A percentile compares a stretch with the other conserved stretches of the same genome.
phyloP scores from a whole-genome alignment of 139 green algal species.

The Chlamydomonas eustigma region DNA sequence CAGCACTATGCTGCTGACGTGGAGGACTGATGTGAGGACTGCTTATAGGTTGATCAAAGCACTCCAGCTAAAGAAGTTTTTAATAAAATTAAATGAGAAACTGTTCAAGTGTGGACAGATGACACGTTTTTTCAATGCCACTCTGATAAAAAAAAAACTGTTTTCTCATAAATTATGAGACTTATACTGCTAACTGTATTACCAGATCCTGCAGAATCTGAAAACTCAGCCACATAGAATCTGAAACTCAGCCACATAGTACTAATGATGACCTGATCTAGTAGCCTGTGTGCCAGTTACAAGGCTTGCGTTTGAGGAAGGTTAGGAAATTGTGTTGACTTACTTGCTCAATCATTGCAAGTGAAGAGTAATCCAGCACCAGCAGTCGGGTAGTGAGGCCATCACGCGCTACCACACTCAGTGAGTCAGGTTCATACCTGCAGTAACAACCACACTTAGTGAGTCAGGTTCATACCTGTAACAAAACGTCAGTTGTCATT shows the following conservation, averaged over 20 bases:
- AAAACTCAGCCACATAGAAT: not conserved
- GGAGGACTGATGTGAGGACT: not conserved
- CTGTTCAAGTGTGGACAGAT: no score
- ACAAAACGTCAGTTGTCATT: no score
- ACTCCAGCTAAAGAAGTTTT: conserved; percentile 27
- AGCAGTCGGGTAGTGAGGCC: conserved; percentile 36
- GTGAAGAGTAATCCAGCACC: conserved; percentile 30
- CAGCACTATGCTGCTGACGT: not conserved
- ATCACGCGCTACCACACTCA: conserved; percentile 40
- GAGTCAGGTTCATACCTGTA: no score
- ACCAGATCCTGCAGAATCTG: no score
- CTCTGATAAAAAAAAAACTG: no score
- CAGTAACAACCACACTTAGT: no score
- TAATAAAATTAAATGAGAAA: not conserved
- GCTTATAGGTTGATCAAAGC: conserved; percentile 20
- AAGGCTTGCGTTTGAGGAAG: not conserved
- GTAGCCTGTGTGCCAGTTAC: no score
- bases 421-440: conserved; percentile 41
- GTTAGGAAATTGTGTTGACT: not conserved
- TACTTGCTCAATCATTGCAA: conserved; percentile 31
- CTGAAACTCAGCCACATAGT: no score
- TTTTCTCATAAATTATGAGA: no score
- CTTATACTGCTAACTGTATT: no score
- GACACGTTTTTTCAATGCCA: no score
- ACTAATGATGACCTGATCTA: no score